A percentile compares a stretch with the other conserved stretches of the same genome.
Evolutionary conservation across 306 rosid genomes (phyloP).

Genomic region (Canavalia gladiata): DNA sequence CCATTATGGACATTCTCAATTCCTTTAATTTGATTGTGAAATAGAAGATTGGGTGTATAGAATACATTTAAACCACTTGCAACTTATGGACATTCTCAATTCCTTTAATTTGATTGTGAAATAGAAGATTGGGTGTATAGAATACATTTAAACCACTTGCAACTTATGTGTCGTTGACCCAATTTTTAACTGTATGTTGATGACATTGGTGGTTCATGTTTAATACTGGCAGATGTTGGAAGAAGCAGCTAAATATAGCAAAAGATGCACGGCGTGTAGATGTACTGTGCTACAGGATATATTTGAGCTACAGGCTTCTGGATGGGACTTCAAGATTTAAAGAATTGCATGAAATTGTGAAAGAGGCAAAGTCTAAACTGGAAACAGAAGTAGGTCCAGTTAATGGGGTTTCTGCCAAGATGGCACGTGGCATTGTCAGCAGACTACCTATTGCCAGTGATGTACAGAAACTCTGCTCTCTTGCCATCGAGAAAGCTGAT

Average conservation of each 20-base stretch:
- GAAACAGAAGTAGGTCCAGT: slow-evolving; percentile 94
- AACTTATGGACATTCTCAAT: slow-evolving; percentile 35
- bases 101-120: slow-evolving; percentile 32
- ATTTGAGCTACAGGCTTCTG: slow-evolving; percentile 90
- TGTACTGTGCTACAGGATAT: slow-evolving; percentile 87
- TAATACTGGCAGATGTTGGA: slow-evolving; percentile 78
- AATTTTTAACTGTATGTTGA: slow-evolving; percentile 39
- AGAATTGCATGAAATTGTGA: slow-evolving; percentile 82
- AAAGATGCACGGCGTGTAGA: slow-evolving; percentile 98
- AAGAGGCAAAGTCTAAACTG: slow-evolving; percentile 87
- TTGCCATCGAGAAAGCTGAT: slow-evolving; percentile 89
- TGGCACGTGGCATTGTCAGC: slow-evolving; percentile 97
- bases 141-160: slow-evolving; percentile 15
- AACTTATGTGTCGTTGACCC: slow-evolving; percentile 38
- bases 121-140: slow-evolving; percentile 1
- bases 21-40: slow-evolving; percentile 32
- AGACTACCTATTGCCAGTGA: slow-evolving; percentile 93
- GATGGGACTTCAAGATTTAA: slow-evolving; percentile 84
- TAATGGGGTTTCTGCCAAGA: slow-evolving; percentile 89
- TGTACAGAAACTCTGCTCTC: slow-evolving; percentile 86
- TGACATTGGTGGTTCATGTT: slow-evolving; percentile 47
- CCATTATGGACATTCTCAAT: slow-evolving; percentile 16
- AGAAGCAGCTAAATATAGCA: slow-evolving; percentile 90
- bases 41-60: slow-evolving; percentile 5
- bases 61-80: slow-evolving; percentile 15